Evolutionary conservation across 2,329 filamentous ascomycete species (phyloP).

Genomic region (Arthrobotrys entomopaga): DNA sequence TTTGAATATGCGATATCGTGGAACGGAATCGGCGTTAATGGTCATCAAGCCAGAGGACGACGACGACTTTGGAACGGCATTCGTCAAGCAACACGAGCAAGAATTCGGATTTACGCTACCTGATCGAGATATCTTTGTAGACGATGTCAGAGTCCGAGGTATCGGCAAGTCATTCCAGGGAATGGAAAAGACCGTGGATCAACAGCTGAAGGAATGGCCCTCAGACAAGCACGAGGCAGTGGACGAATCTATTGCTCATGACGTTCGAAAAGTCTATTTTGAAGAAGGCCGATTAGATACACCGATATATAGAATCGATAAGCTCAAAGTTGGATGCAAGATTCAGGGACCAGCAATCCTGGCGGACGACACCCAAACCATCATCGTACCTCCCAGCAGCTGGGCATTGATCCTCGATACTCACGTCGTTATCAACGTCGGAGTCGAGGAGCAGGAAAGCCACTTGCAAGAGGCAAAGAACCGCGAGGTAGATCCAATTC

Average conservation of each 20-base stretch:
- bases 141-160: slow-evolving; percentile 86
- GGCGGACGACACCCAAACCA: slow-evolving; percentile 88
- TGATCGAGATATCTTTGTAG: slow-evolving; percentile 86
- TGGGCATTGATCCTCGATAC: slow-evolving; percentile 82
- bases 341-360: slow-evolving; percentile 85
- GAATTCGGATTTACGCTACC: slow-evolving; percentile 91
- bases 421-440: slow-evolving; percentile 87
- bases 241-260: slow-evolving; percentile 70
- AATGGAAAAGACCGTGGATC: slow-evolving; percentile 81
- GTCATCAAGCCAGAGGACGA: slow-evolving; percentile 75
- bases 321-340: slow-evolving; percentile 76
- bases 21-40: slow-evolving; percentile 92
- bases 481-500: slow-evolving; percentile 74
- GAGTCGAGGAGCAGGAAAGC: slow-evolving; percentile 63
- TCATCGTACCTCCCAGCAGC: slow-evolving; percentile 83
- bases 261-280: slow-evolving; percentile 79
- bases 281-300: slow-evolving; percentile 81
- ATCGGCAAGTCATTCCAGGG: slow-evolving; percentile 89
- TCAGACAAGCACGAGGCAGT: slow-evolving; percentile 63
- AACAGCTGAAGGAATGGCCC: slow-evolving; percentile 78
- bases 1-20: slow-evolving; percentile 90
- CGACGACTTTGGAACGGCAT: slow-evolving; percentile 81
- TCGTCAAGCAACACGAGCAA: slow-evolving; percentile 86
- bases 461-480: slow-evolving; percentile 51
- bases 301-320: slow-evolving; percentile 82